Base-by-base conservation (phyloP, 2,329 filamentous ascomycete genomes). In the Cladophialophora psammophila region DNA sequence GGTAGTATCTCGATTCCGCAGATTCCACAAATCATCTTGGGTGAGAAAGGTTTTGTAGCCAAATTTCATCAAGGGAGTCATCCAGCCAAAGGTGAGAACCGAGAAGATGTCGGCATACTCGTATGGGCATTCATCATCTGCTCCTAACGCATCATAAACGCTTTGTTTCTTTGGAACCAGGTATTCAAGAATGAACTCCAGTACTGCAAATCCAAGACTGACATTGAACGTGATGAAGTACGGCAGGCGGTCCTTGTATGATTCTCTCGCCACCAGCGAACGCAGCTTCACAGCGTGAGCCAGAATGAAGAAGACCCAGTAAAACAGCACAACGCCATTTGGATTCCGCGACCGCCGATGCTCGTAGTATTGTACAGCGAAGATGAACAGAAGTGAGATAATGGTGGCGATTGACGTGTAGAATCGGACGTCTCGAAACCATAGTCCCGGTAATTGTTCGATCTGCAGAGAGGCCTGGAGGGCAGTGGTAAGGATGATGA, bases 81-180 rank as follows among this genome's bases (percentile, higher is more conserved):
- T 97, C 95, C 95, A 99, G 63, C 91, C 90, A 78, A 99, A 99
- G 0, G 94, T 97, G 54, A 99, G 85, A 59, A 92, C 88, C 3
- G 94, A 97, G 80, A 99, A 99, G 60, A 98, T 85, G 67, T 94
- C 93, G 12, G 95, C 94, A 77, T 97, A 96, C 79, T 98, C 94
- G 69, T 92, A 89, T 0, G 85, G 85, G 68, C 89, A 91, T 78
- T 91, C 89, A 72, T 91, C 86, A 48, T 88, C 87, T 67, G 90
- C 87, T 6, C 87, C 88, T 57, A 91, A 78, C 5, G 87, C 87
- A 76, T 90, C 86, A 75, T 91, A 91, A 54, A 84, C 87, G 72
- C 88, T 91, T 66, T 88, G 80, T 71, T 87, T 88, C 79, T 94
- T 94, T n/a, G 92, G 92, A 76, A 94, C 89, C 18, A 96, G 82